These are phyloP conservation scores for Sextonia rubra DNA, from an alignment of 164 flowering plant species.

Conservation along the genomic window DNA sequence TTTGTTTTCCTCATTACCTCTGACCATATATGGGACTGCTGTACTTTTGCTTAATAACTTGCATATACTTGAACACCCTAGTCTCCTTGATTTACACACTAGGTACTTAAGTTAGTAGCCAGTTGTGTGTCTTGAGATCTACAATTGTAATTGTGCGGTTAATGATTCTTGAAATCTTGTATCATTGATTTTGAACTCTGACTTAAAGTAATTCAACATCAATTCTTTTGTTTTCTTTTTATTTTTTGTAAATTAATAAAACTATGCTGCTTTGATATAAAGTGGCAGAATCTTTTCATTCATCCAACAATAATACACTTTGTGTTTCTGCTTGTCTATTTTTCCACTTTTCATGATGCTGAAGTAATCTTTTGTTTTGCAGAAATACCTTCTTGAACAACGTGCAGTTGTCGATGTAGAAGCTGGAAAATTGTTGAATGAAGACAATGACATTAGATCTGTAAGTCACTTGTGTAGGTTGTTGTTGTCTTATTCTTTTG, in stretches of 20 bases:
- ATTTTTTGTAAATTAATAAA: neutral
- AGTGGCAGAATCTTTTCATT: neutral
- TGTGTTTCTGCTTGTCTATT: neutral
- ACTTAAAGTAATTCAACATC: neutral
- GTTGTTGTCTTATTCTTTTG: neutral
- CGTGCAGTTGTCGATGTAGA: conserved; percentile 78
- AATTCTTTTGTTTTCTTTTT: neutral
- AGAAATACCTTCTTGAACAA: conserved; percentile 93
- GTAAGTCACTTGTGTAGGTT: conserved; percentile 38
- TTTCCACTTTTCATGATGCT: neutral
- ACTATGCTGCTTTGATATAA: neutral
- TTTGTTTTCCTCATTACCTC: neutral
- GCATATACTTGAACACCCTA: neutral
- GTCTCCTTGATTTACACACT: neutral
- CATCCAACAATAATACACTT: neutral
- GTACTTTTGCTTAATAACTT: neutral
- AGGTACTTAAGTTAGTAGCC: neutral
- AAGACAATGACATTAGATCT: conserved; percentile 86
- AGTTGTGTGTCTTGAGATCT: neutral
- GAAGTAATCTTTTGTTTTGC: conserved; percentile 10
- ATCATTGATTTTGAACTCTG: neutral
- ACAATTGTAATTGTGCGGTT: neutral
- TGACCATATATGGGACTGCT: neutral
- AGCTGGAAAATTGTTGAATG: conserved; percentile 83
- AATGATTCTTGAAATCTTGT: neutral